A percentile compares a stretch with the other conserved stretches of the same genome.
These are phyloP conservation scores for Ilyonectria sp. DNA, from an alignment of 2,329 filamentous ascomycete species.

Conservation along the genomic window DNA sequence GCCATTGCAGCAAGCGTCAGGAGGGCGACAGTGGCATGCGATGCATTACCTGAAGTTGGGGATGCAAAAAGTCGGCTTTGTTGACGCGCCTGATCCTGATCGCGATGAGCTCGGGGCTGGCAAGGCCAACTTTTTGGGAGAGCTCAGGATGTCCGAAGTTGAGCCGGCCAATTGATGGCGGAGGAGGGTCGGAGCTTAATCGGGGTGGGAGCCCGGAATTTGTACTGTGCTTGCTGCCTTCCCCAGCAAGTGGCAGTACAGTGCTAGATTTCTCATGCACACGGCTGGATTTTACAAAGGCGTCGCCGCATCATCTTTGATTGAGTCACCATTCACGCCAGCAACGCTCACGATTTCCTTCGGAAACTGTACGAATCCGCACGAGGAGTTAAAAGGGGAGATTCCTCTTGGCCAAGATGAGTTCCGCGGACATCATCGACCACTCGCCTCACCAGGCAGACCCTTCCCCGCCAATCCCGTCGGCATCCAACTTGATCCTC, in stretches of 20 bases:
- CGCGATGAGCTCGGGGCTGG: constrained; percentile 49
- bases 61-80: constrained; percentile 48
- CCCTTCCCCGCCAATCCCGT: constrained; percentile 79
- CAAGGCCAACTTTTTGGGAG: constrained; percentile 50
- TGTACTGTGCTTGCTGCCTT: constrained; percentile 37
- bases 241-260: not conserved
- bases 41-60: constrained; percentile 55
- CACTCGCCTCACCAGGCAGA: constrained; percentile 90
- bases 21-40: constrained; percentile 56
- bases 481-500: constrained; percentile 90
- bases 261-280: not conserved
- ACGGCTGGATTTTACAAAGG: constrained; percentile 28
- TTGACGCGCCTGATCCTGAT: constrained; percentile 53
- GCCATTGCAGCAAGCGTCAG: constrained; percentile 77
- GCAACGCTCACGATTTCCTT: constrained; percentile 27
- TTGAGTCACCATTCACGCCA: constrained; percentile 42
- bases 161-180: constrained; percentile 40
- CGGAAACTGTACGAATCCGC: not conserved
- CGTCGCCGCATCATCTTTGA: constrained; percentile 39
- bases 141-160: constrained; percentile 48
- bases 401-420: constrained; percentile 57
- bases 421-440: constrained; percentile 72
- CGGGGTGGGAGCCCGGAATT: constrained; percentile 24
- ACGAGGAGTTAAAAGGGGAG: constrained; percentile 3
- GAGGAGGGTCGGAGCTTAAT: constrained; percentile 41